Conservation (phyloP, 352 stramenopile species). For the Globisporangium echinulatum region DNA sequence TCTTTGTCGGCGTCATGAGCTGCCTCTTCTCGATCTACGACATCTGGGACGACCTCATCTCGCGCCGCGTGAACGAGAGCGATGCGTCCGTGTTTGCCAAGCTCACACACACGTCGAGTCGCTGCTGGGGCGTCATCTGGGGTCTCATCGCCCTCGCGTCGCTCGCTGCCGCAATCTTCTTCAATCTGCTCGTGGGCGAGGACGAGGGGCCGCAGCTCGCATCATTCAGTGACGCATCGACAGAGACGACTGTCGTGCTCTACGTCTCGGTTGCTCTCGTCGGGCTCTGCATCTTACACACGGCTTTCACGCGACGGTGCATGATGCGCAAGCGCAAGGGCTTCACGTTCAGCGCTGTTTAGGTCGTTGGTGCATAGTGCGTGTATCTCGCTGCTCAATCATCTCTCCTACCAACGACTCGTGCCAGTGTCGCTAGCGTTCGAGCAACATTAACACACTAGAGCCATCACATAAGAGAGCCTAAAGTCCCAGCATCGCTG, state of each 20-base stretch:
- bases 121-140: slow-evolving; percentile 89
- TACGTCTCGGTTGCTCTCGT: slow-evolving; percentile 37
- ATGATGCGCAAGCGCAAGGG: slow-evolving; percentile 8
- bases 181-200: slow-evolving; percentile 71
- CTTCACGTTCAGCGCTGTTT: slow-evolving; percentile 1
- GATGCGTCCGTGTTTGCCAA: slow-evolving; percentile 87
- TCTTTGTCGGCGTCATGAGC: slow-evolving; percentile 89
- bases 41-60: slow-evolving; percentile 90
- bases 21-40: slow-evolving; percentile 90
- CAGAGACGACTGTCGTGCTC: slow-evolving; percentile 55
- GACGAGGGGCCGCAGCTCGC: slow-evolving; percentile 38
- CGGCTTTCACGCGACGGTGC: slow-evolving; percentile 62
- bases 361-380: background rate
- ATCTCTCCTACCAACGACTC: too few relatives aligned
- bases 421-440: too few relatives aligned
- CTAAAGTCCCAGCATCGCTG: too few relatives aligned
- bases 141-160: slow-evolving; percentile 68
- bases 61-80: slow-evolving; percentile 80
- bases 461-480: too few relatives aligned
- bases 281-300: slow-evolving; percentile 57
- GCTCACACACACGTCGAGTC: slow-evolving; percentile 87
- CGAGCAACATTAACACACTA: too few relatives aligned
- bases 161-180: slow-evolving; percentile 76
- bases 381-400: too few relatives aligned
- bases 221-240: slow-evolving; percentile 46